These are phyloP conservation scores for Canavalia ensiformis DNA, from an alignment of 306 rosid species.

Conservation along the genomic window DNA sequence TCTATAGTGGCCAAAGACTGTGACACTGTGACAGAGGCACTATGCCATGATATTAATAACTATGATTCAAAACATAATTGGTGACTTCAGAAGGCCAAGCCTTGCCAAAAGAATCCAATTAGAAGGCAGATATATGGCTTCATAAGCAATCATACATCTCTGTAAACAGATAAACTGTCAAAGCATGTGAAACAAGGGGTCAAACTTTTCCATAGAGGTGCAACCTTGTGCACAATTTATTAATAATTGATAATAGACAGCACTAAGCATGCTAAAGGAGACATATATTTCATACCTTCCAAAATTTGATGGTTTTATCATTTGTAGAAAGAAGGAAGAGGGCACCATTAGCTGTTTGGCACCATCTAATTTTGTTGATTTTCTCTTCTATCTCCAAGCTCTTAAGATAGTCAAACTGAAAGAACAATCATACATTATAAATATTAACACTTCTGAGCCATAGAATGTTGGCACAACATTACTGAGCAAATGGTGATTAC, in stretches of 20 bases:
- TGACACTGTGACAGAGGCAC: neutral
- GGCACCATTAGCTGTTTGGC: slow-evolving; percentile 94
- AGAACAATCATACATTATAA: slow-evolving; percentile 40
- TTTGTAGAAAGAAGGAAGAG: slow-evolving; percentile 94
- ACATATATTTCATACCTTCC: slow-evolving; percentile 79
- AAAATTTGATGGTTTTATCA: slow-evolving; percentile 95
- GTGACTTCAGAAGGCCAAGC: slow-evolving; percentile 34
- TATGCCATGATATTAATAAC: slow-evolving; percentile 16
- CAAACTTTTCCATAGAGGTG: slow-evolving; percentile 38
- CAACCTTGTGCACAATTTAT: slow-evolving; percentile 36
- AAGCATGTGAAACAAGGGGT: slow-evolving; percentile 34
- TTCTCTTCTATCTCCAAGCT: slow-evolving; percentile 99
- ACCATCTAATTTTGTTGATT: slow-evolving; percentile 99
- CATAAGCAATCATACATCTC: slow-evolving; percentile 18
- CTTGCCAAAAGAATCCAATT: slow-evolving; percentile 26
- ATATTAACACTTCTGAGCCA: slow-evolving; percentile 35
- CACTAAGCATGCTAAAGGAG: slow-evolving; percentile 21
- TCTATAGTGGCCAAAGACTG: neutral
- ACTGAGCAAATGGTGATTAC: slow-evolving; percentile 41
- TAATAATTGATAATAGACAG: neutral
- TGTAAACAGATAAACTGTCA: slow-evolving; percentile 14
- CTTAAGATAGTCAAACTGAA: slow-evolving; percentile 98
- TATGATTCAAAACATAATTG: slow-evolving; percentile 21
- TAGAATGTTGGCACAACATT: slow-evolving; percentile 25
- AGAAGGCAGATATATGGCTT: slow-evolving; percentile 11